phyloP scores from a whole-genome alignment of 2,329 filamentous ascomycete species.

The Fusarium papillatum region DNA sequence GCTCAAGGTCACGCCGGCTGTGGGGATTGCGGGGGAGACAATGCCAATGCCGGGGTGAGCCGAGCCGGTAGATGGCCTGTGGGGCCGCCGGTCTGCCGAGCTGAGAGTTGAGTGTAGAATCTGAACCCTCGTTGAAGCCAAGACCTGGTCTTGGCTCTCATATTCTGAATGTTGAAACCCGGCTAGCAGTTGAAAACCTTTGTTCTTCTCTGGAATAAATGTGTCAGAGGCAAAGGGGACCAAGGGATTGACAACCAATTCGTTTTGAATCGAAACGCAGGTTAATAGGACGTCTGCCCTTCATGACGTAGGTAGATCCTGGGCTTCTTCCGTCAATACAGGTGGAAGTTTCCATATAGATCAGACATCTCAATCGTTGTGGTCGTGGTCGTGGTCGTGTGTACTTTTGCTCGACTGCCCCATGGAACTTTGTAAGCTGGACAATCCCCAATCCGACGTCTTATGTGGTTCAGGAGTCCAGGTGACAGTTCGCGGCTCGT shows the following conservation, averaged over 20 bases:
- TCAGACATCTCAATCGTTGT: constrained; percentile 26
- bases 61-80: constrained; percentile 22
- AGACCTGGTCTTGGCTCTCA: neutral
- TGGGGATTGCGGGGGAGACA: constrained; percentile 21
- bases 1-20: neutral
- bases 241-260: neutral
- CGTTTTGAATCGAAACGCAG: neutral
- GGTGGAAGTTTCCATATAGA: neutral
- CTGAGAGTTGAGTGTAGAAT: neutral
- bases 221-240: neutral
- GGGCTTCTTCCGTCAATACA: neutral
- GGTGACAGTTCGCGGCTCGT: constrained; percentile 6
- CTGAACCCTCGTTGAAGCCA: neutral
- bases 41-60: constrained; percentile 12
- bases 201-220: neutral
- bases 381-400: constrained; percentile 4
- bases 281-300: neutral
- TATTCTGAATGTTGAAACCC: neutral
- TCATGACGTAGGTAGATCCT: neutral
- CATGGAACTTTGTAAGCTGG: constrained; percentile 24
- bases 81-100: constrained; percentile 20
- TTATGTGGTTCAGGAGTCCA: constrained; percentile 17
- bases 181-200: neutral
- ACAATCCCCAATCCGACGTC: constrained; percentile 19
- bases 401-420: constrained; percentile 22